Base-by-base conservation (phyloP, 1,284 basidiomycete genomes). In the Bjerkandera adusta region DNA sequence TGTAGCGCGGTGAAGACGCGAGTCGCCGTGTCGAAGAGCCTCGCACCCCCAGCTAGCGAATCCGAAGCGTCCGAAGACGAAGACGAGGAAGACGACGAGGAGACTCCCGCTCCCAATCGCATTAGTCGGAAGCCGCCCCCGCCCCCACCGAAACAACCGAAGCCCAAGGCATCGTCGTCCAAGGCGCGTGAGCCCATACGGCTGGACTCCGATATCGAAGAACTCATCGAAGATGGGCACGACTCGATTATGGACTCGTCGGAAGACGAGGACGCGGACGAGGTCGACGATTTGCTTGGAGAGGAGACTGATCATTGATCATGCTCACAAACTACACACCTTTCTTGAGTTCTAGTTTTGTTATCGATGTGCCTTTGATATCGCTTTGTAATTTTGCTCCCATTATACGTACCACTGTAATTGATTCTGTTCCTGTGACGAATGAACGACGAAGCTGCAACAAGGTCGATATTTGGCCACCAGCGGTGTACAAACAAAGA, bases 21-120 rank as follows among this genome's bases (percentile, higher is more conserved):
- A 36, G 59, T 55, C 21, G 62, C 57, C 38, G 59, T 57, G 36
- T 55, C 47, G 34, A 62, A 57, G 36, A 47, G 22, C 29, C 38
- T 49, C 27, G 44, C 43, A 43, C 53, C 29, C 43, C 51, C 25
- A 21, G 1, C 37, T 10, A 37, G 34, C 48, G 51, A 48, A 37
- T 54, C 60, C 39, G 71, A 73, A 0, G 70, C 72, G 10, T 70
- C 68, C 0, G 68, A 68, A 4, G 62, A 61, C 3, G 64, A 62
- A 1, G 61, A 62, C 1, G 62, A 64, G 0, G 68, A 65, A 4
- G 64, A 65, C 5, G 58, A 57, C 15, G 65, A 52, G 45, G 60
- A 55, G 24, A 65, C 58, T 1, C 66, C 68, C 3, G 56, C 61
- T 20, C 61, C 65, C 36, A 53, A 32, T n/a, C 39, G 46, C 18